Base-by-base conservation (phyloP, 345 rosid species). In the Gossypium thurberi region DNA sequence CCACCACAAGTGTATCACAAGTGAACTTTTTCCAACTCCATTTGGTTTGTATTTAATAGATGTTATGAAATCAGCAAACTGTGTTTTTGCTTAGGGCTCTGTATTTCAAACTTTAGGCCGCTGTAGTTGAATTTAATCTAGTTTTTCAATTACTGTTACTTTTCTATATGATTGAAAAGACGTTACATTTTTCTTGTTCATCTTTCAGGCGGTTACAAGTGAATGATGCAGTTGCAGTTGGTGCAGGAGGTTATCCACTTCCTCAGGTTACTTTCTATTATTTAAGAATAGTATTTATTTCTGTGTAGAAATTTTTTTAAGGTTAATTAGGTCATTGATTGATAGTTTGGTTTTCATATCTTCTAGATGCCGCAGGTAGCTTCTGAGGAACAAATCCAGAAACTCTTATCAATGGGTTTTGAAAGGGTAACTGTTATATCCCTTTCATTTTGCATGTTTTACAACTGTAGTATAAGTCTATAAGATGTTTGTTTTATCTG, bases 331-430 rank as follows among this genome's bases (percentile, higher is more conserved):
- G 52, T 64, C 63, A 42, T 40, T 78, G n/a, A 72, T 60, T 47
- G 0, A 37, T 65, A 50, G 18, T 33, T 53, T 67, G 40, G 21
- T 77, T 72, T 55, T 65, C 23, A 37, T 75, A 33, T 71, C 50
- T 62, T 26, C 40, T 67, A 67, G 63, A 21, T 71, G 69, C 84
- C 46, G 10, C 77, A 88, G 95, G 84, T 73, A 78, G 81, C 84
- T 69, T 82, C 93, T 1, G 96, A 88, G 28, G 91, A 84, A 60
- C 91, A 91, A 76, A 85, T 91, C 75, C 90, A 89, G 76, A 87
- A 89, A 76, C 97, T 95, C 25, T 87, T 89, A 11, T 83, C 96
- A 42, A 95, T 95, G 98, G 97, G 99, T 53, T 95, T 95, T 48
- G 99, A 92, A 44, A 84, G 86, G 98, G 98, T 92, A 84, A 73